Evolutionary conservation across 2,329 filamentous ascomycete species (phyloP).

Genomic region (Ophiostoma tasmaniense): DNA sequence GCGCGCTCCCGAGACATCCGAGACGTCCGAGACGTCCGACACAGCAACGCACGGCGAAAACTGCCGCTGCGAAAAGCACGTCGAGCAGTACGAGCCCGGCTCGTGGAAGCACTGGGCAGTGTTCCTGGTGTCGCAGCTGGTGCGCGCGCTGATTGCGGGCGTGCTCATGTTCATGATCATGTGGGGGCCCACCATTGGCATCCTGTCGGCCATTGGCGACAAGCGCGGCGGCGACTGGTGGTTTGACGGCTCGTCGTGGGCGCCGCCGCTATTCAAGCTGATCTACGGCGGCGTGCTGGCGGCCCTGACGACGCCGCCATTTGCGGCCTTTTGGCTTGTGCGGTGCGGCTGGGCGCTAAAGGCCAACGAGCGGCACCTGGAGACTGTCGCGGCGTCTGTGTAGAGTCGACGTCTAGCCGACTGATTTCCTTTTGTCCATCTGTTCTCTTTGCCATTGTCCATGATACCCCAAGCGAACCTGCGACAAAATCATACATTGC

Average conservation of each 20-base stretch:
- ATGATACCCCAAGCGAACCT: constrained; percentile 4
- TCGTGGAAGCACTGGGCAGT: constrained; percentile 27
- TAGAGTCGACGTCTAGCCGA: not conserved
- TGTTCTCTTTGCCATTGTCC: not conserved
- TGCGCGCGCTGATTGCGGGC: constrained; percentile 31
- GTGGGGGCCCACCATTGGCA: constrained; percentile 37
- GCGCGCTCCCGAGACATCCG: no score
- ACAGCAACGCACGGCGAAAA: constrained; percentile 14
- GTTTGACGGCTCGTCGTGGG: constrained; percentile 34
- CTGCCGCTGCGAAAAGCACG: constrained; percentile 17
- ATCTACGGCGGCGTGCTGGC: constrained; percentile 39
- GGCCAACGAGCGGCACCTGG: constrained; percentile 20
- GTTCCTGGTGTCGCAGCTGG: constrained; percentile 31
- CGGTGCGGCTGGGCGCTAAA: constrained; percentile 37
- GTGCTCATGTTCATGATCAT: constrained; percentile 35
- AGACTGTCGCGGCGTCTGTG: not conserved
- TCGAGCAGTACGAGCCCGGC: constrained; percentile 24
- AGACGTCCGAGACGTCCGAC: no score
- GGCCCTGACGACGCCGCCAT: constrained; percentile 38
- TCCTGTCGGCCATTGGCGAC: constrained; percentile 33
- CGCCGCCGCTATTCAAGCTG: constrained; percentile 42
- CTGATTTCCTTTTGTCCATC: not conserved
- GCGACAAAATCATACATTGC: constrained; percentile 3
- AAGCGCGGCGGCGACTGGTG: constrained; percentile 35
- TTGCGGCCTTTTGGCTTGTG: constrained; percentile 43